These are phyloP conservation scores for Camelina sativa DNA, from an alignment of 345 rosid species.

Conservation along the genomic window DNA sequence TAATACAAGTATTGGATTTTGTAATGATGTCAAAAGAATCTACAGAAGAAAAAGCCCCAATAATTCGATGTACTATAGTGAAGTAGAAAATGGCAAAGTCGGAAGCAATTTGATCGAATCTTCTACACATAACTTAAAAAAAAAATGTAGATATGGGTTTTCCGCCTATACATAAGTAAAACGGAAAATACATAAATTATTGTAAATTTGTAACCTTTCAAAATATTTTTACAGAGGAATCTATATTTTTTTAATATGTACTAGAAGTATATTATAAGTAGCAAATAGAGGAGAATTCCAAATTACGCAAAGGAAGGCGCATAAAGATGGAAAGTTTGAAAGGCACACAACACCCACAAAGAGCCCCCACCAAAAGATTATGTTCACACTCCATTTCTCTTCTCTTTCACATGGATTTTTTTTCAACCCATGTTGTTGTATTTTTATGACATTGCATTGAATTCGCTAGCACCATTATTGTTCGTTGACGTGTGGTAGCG, in stretches of 20 bases:
- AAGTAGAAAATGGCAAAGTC: conserved; percentile 34
- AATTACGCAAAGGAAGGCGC: conserved; percentile 44
- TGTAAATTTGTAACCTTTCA: too few relatives aligned
- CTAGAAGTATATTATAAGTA: neutral
- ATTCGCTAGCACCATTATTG: conserved; percentile 30
- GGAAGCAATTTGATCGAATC: conserved; percentile 30
- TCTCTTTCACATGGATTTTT: conserved; percentile 31
- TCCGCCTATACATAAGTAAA: conserved; percentile 3
- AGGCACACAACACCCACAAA: conserved; percentile 25
- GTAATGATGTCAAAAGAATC: conserved; percentile 8
- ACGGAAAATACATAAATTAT: neutral
- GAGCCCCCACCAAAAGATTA: conserved; percentile 45
- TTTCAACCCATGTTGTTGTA: neutral
- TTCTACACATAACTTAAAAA: conserved; percentile 22
- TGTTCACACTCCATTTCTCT: conserved; percentile 39
- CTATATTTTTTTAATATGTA: neutral
- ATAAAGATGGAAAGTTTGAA: conserved; percentile 37
- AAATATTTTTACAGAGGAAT: neutral
- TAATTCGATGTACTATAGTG: conserved; percentile 28
- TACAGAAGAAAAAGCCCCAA: neutral
- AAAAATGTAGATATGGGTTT: conserved; percentile 23
- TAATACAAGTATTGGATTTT: neutral
- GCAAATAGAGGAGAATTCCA: conserved; percentile 34
- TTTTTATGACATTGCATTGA: conserved; percentile 29
- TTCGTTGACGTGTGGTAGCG: neutral